Evolutionary conservation across 164 flowering plant species (phyloP), one percentile per base, ranked within the genome.

Genomic region (Chimonanthus praecox): DNA sequence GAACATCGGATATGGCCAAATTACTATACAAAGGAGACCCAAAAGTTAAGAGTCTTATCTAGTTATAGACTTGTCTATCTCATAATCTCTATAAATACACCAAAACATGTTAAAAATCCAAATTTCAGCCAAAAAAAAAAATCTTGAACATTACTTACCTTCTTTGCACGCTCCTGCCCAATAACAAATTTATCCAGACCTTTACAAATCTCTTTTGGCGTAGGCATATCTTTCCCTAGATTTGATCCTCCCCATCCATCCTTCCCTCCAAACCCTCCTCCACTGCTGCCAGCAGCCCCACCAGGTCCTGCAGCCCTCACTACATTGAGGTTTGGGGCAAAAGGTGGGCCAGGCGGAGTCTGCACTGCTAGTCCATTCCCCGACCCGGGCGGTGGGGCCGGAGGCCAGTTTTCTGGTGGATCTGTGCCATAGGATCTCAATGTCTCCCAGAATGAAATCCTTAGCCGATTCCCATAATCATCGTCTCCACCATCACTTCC

Each of bases 161-260:
- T 95, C 84, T 95, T 95, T 47, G 98, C 94, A 67, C 85, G 81
- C 63, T 83, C 81, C 78, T 95, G 99, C 49, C 99, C 99, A 64
- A 95, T 89, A 51, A 95, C 98, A 81, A 93, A 95, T 79, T 90
- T 92, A 75, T 95, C 97, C 33, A 95, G 91, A 0, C 94, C 94
- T 80, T 85, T 85, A 79, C 92, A 90, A 64, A 95, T 95, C 86
- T 95, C 94, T 83, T 93, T 95, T 1, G 98, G 99, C 6, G 97
- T 93, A 3, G 99, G 99, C 61, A 95, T 83, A 79, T 87, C 88
- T 74, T 84, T 87, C 3, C 97, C 98, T 78, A 93, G 76, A 78
- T 88, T 89, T 2, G 98, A 83, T 61, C 97, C 98, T 45, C 97
- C 97, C 97, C 94, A 90, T 11, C 83, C 85, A 50, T 61, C 81